A percentile compares a stretch with the other conserved stretches of the same genome.
phyloP scores from a whole-genome alignment of 371 early-diverging fungal genomes.

The Haplosporangium sp. region DNA sequence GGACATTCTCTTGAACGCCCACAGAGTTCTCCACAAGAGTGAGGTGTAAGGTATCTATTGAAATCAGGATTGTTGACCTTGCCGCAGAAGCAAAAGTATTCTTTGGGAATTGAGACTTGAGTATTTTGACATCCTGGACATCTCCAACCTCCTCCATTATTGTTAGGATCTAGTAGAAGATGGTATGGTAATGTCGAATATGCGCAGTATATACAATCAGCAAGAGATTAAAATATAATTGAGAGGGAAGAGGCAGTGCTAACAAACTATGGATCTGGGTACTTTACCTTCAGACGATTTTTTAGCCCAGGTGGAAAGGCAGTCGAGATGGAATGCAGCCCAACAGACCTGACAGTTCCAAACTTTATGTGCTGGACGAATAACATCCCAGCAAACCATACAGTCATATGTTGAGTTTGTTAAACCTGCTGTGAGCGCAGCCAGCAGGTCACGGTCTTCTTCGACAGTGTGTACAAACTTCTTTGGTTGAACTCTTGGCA shows the following conservation, averaged over 20 bases:
- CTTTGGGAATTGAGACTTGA: constrained; percentile 70
- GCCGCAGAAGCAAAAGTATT: constrained; percentile 92
- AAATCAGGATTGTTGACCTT: constrained; percentile 77
- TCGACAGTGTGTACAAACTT: constrained; percentile 39
- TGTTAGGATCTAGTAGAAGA: constrained; percentile 5
- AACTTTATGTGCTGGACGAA: constrained; percentile 73
- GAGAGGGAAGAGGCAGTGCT: no score
- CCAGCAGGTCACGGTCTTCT: constrained; percentile 67
- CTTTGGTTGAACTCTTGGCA: constrained; percentile 10
- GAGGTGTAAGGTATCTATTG: constrained; percentile 77
- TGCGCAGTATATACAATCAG: no score
- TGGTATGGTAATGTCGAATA: no score
- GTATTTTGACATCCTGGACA: constrained; percentile 94
- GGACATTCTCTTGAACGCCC: constrained; percentile 72
- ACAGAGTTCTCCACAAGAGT: constrained; percentile 87
- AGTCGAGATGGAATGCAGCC: constrained; percentile 91
- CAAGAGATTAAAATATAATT: no score
- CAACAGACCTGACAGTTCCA: constrained; percentile 93
- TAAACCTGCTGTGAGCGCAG: constrained; percentile 71
- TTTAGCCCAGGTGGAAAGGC: constrained; percentile 81
- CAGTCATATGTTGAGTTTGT: constrained; percentile 85
- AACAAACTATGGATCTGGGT: no score
- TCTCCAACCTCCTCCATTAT: constrained; percentile 72
- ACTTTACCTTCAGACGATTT: constrained; percentile 68
- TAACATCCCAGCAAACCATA: constrained; percentile 93